Percentiles rank a stretch among this genome's conserved stretches.
Evolutionary conservation across 129 eudicot species (phyloP).

Genomic region (Flaveria linearis): DNA sequence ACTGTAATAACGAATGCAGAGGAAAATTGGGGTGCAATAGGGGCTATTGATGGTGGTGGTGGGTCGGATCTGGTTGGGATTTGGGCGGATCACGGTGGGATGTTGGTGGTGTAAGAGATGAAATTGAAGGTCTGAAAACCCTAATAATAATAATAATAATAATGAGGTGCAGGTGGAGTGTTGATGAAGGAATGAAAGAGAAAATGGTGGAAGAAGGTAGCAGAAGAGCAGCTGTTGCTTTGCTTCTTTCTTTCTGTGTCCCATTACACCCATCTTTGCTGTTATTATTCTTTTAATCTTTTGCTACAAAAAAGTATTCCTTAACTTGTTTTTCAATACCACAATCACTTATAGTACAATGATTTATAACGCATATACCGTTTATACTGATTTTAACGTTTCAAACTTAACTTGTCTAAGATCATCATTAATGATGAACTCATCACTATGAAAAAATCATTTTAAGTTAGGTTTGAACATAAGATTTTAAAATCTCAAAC

Average conservation of each 20-base stretch:
- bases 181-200: constrained; percentile 20
- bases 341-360: too few species aligned
- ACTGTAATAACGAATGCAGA: neutral
- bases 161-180: constrained; percentile 25
- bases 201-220: constrained; percentile 19
- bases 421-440: too few species aligned
- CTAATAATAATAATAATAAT: neutral
- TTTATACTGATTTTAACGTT: too few species aligned
- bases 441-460: too few species aligned
- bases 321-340: neutral
- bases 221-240: constrained; percentile 39
- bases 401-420: too few species aligned
- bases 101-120: constrained; percentile 26
- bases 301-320: neutral
- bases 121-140: constrained; percentile 16
- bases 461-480: too few species aligned
- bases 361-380: too few species aligned
- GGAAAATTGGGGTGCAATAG: neutral
- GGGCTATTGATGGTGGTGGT: neutral
- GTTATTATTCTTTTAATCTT: constrained; percentile 17
- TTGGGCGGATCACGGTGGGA: constrained; percentile 19
- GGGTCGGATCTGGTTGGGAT: constrained; percentile 34
- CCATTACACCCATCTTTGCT: constrained; percentile 34
- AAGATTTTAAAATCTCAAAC: too few species aligned
- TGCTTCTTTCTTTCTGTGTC: constrained; percentile 28